A percentile compares a stretch with the other conserved stretches of the same genome.
Evolutionary conservation across 192 early-diverging fungal species (phyloP).

Genomic region (Umbelopsis vinacea): DNA sequence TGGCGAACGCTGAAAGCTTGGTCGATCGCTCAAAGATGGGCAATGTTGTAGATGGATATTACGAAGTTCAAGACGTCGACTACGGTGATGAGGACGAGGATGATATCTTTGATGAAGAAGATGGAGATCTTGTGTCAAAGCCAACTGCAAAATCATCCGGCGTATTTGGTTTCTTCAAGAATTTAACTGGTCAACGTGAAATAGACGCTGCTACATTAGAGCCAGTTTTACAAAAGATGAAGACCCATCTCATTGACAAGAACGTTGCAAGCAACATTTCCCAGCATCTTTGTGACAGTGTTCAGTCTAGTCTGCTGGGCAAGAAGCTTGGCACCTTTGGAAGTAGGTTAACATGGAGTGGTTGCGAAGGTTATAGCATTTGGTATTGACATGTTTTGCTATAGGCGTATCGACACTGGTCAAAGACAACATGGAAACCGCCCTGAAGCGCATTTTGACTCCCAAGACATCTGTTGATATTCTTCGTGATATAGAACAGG

Average conservation of each 20-base stretch:
- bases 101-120: constrained; percentile 59
- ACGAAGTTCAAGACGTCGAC: constrained; percentile 75
- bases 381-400: neutral
- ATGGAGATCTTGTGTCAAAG: constrained; percentile 37
- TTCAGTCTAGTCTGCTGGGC: constrained; percentile 71
- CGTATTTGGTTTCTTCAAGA: constrained; percentile 73
- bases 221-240: constrained; percentile 87
- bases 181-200: constrained; percentile 69
- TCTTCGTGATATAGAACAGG: constrained; percentile 84
- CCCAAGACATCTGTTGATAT: constrained; percentile 90
- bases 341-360: constrained; percentile 44
- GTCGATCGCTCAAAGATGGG: constrained; percentile 67
- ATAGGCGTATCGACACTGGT: constrained; percentile 66
- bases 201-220: constrained; percentile 74
- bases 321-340: constrained; percentile 79
- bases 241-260: constrained; percentile 88
- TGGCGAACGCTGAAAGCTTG: constrained; percentile 32
- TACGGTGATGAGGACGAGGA: constrained; percentile 58
- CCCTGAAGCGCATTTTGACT: constrained; percentile 87
- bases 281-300: constrained; percentile 81
- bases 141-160: constrained; percentile 41
- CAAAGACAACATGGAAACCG: constrained; percentile 78
- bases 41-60: constrained; percentile 68
- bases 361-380: neutral
- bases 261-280: constrained; percentile 94